Conservation (phyloP, 768 basidiomycete genomes). For the Paxillus ammoniavirescens region DNA sequence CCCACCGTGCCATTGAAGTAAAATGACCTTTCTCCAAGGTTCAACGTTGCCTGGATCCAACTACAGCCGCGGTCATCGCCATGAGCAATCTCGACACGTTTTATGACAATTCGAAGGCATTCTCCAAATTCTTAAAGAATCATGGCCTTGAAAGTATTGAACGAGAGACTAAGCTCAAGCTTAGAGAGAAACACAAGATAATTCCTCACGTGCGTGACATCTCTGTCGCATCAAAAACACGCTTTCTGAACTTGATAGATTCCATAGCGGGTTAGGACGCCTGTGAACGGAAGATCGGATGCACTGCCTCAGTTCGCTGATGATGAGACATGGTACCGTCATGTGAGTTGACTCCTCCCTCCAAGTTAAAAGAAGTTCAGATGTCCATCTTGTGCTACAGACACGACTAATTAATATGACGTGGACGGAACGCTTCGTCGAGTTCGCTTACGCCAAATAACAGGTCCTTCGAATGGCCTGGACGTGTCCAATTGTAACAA, state of each 20-base stretch:
- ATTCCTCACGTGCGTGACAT: conserved; percentile 38
- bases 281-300: conserved; percentile 21
- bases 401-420: conserved; percentile 18
- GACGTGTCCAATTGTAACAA: conserved; percentile 1
- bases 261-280: conserved; percentile 33
- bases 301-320: conserved; percentile 34
- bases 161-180: conserved; percentile 15
- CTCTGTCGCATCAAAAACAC: background rate
- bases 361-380: background rate
- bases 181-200: conserved; percentile 31
- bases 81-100: conserved; percentile 17
- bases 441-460: conserved; percentile 13
- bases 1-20: background rate
- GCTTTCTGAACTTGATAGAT: background rate
- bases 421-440: conserved; percentile 28
- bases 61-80: conserved; percentile 1
- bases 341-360: conserved; percentile 17
- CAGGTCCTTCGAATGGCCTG: background rate
- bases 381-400: conserved; percentile 2
- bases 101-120: conserved; percentile 39
- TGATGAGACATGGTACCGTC: conserved; percentile 35
- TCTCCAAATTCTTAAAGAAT: conserved; percentile 33
- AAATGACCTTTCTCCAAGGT: conserved; percentile 10
- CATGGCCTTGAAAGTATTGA: conserved; percentile 22
- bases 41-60: conserved; percentile 1